phyloP scores from a whole-genome alignment of 768 basidiomycete species.

The Tricholoma matsutake region DNA sequence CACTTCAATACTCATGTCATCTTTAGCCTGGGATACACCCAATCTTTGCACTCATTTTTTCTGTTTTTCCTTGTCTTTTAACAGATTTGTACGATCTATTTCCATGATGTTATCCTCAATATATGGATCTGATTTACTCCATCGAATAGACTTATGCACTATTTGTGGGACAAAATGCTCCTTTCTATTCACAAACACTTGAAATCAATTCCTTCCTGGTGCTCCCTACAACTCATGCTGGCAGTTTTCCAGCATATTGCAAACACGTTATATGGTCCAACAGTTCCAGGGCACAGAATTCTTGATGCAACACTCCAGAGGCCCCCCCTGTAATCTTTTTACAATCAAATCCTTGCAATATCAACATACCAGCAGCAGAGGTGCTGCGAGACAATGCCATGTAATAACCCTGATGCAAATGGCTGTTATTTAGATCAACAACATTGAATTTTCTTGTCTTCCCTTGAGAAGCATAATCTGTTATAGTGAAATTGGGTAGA shows the following conservation, averaged over 20 bases:
- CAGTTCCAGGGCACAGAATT: constrained; percentile 31
- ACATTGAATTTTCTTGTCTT: constrained; percentile 24
- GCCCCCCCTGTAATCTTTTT: constrained; percentile 22
- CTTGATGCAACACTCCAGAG: constrained; percentile 21
- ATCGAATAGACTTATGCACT: not conserved
- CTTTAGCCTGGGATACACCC: no score
- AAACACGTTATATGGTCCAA: constrained; percentile 30
- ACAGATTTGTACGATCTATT: no score
- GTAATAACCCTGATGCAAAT: no score
- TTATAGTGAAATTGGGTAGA: constrained; percentile 30
- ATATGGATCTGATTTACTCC: not conserved
- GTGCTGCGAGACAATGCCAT: constrained; percentile 26
- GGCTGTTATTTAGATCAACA: constrained; percentile 21
- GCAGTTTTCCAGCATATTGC: constrained; percentile 18
- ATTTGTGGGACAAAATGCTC: not conserved
- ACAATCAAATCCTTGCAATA: constrained; percentile 23
- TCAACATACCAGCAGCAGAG: constrained; percentile 22
- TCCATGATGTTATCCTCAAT: no score
- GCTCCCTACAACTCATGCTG: constrained; percentile 3
- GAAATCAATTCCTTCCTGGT: constrained; percentile 6
- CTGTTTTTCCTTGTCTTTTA: no score
- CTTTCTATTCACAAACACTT: not conserved
- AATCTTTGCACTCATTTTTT: no score
- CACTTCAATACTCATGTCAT: no score
- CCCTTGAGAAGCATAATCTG: constrained; percentile 26